These are phyloP conservation scores for Epichloe glyceriae DNA, from an alignment of 2,329 filamentous ascomycete species.

Conservation along the genomic window DNA sequence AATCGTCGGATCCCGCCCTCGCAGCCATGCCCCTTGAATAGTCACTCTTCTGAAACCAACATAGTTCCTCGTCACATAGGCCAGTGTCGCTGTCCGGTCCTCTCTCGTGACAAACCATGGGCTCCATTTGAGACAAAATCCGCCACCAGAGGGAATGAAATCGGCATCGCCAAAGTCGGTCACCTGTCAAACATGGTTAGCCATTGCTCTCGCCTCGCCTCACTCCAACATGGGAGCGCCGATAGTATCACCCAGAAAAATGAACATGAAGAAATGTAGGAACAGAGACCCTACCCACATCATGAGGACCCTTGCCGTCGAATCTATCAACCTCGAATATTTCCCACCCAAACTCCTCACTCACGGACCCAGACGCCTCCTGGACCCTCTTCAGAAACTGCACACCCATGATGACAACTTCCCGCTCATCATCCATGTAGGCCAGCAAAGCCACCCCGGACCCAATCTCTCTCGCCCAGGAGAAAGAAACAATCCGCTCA, in stretches of 20 bases:
- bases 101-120: constrained; percentile 32
- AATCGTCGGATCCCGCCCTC: constrained; percentile 23
- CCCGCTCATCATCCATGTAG: constrained; percentile 36
- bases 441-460: constrained; percentile 33
- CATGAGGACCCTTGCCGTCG: constrained; percentile 32
- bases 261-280: not conserved
- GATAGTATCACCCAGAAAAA: not conserved
- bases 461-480: constrained; percentile 35
- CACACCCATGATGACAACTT: constrained; percentile 38
- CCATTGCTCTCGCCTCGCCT: too few species aligned
- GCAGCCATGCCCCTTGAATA: constrained; percentile 22
- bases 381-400: constrained; percentile 20
- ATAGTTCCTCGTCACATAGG: constrained; percentile 37
- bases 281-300: constrained; percentile 4
- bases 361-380: constrained; percentile 9
- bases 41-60: constrained; percentile 42
- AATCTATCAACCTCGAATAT: constrained; percentile 39
- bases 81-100: constrained; percentile 30
- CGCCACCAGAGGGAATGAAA: constrained; percentile 33
- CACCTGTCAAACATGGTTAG: constrained; percentile 10
- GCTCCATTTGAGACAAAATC: constrained; percentile 40
- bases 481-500: constrained; percentile 37
- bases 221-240: too few species aligned
- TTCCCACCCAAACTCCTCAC: constrained; percentile 29
- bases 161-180: constrained; percentile 31